Base-by-base conservation (phyloP, 2,329 filamentous ascomycete species). In the Sporothrix sp. region DNA sequence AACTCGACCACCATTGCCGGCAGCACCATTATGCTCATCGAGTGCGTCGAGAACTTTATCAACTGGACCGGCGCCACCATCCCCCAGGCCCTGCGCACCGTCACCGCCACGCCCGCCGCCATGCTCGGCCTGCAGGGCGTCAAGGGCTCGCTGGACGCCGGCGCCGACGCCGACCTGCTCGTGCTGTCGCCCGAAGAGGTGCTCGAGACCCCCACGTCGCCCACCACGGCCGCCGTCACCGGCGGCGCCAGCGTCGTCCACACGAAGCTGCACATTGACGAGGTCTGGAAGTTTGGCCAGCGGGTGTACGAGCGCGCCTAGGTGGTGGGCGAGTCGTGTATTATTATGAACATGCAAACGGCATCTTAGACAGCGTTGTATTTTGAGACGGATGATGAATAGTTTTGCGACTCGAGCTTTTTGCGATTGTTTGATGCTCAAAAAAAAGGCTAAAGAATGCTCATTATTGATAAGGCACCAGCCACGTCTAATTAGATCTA, bases 41-140 rank as follows among this genome's bases (percentile, higher is more conserved):
- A 91, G 59, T 93, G 87, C 59, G 80, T 90, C 50, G 84, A 81
- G 61, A 93, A 93, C 65, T 90, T 93, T 64, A 71, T 87, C 58
- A 76, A 75, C 52, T 91, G 84, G 82, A 82, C 82, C 1, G 84
- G 82, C 13, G 76, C 79, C 5, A 74, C 73, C 32, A 74, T 90
- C 32, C 78, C 84, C 0, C 75, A 82, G 60, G 85, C 83, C 1
- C 66, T 93, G 40, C 78, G 76, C 56, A 78, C 85, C 8, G 87
- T 90, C 27, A 93, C 87, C 0, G 71, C 76, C 30, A 89, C 86
- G 1, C 87, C 87, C 1, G 86, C 87, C 1, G 75, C 73, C 43
- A 87, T 93, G 84, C 68, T 93, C 16, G 84, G 84, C 1, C 61
- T 90, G 37, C 67, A 79, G 46, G 73, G 71, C 10, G 65, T 75